Base-by-base conservation (phyloP, 176 grass and related monocot species). In the Oryza officinalis region DNA sequence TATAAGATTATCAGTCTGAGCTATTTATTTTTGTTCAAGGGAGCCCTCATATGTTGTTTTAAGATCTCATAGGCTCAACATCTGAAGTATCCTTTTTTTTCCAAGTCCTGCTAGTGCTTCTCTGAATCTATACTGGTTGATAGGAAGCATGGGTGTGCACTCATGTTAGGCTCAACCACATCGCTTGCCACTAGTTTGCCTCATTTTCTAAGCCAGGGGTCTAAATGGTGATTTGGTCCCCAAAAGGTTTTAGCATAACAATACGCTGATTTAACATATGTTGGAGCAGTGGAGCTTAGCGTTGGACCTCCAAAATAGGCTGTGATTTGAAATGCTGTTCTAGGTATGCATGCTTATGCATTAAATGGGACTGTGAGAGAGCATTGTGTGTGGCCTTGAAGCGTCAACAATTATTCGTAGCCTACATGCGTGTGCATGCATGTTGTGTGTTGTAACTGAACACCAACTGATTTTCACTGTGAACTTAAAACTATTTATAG, bases 11-110 rank as follows among this genome's bases (percentile, higher is more conserved):
- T 50, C 37, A 26, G 46, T 67, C 79, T 71, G 67, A 69, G 45
- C 61, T 57, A 4, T 60, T 81, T 20, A 45, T 12, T 43, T 75
- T 60, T 41, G 31, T 74, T 67, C 78, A 86, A 47, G 79, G 46
- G 22, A 35, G 15, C 67, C 75, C 14, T 78, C 47, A 38, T 57
- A 10, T 83, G 23, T 18, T 35, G 47, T 38, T 61, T 54, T 61
- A 28, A 23, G 11, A 12, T 8, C 52, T 77, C 9, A 61, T 10
- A 61, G n/a, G 75, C 23, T 77, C 13, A 65, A 64, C n/a, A 8
- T 65, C 35, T 77, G 22, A 64, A 77, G 6, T 63, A 8, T 41
- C 13, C 32, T 17, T 11, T 41, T 59, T 13, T 13, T 4, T 27
- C 13, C 9, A 22, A 57, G 6, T 57, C 50, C 18, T 57, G 18